Evolutionary conservation across 2,329 filamentous ascomycete species (phyloP), one percentile per base, ranked within the genome.

Genomic region (Fusarium mundagurra): DNA sequence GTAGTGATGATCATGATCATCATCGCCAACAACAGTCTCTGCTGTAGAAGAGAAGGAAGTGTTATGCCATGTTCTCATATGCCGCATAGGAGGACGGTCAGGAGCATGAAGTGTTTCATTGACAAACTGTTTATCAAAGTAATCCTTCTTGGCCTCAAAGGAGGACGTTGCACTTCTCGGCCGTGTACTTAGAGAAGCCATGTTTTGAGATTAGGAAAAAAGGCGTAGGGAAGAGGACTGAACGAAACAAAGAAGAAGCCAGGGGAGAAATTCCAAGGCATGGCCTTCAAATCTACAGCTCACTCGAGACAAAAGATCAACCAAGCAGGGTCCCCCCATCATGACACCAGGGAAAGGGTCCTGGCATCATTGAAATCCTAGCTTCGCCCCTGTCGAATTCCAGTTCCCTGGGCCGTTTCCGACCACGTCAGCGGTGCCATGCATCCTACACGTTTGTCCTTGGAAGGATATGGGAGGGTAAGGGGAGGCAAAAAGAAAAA

Each of bases 11-110:
- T 50, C 27, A 9, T 22, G 10, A 10, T 63, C 64, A 9, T 69
- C 43, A 17, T 69, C 44, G 3, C 59, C 65, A 27, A 69, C 39
- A 4, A 69, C 22, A 48, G 65, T 69, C 1, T 69, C 67, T n/a
- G 67, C 45, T 12, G 65, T 69, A 3, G 67, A 69, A 24, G 67
- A 69, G 59, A 69, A 64, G 2, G 65, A 69, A 18, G 51, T 20
- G 29, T 48, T 69, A 5, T 64, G 39, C 67, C 65, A 69, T 14
- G 34, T 14, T 16, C 34, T 69, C 17, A n/a, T 29, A 12, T 38
- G 48, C 6, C 47, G 20, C 5, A 36, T 6, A 7, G 17, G 9
- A 22, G 55, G 33, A 14, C 36, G 29, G 36, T 50, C 36, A 11
- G 7, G 44, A 12, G 5, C 8, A 38, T 31, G 29, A 20, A 29